Percentiles rank a stretch among this genome's conserved stretches.
Evolutionary conservation across 495 filamentous ascomycete species (phyloP).

Genomic region (Xylaria venustula): DNA sequence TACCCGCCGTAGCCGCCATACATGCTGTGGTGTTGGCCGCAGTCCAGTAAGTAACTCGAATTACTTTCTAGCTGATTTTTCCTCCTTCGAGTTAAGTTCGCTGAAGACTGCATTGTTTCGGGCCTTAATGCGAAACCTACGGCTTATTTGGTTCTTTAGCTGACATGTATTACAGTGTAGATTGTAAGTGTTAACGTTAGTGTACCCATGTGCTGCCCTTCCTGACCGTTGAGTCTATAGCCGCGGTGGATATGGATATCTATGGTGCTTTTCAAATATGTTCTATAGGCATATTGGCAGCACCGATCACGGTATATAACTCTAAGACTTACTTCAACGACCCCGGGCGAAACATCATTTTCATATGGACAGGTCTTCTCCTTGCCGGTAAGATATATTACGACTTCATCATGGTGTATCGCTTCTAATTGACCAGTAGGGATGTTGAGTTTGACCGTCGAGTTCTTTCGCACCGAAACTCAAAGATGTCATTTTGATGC

Average conservation of each 20-base stretch:
- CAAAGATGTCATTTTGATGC: slow-evolving; percentile 40
- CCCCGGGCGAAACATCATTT: slow-evolving; percentile 59
- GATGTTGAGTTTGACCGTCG: slow-evolving; percentile 55
- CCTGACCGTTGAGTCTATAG: slow-evolving; percentile 26
- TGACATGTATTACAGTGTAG: slow-evolving; percentile 19
- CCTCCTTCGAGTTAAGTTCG: neutral
- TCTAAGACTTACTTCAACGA: slow-evolving; percentile 60
- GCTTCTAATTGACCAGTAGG: slow-evolving; percentile 33
- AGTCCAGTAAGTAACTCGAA: slow-evolving; percentile 33
- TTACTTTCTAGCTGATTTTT: neutral
- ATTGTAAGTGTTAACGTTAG: slow-evolving; percentile 35
- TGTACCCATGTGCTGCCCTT: neutral
- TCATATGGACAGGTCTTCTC: slow-evolving; percentile 57
- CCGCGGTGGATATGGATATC: slow-evolving; percentile 62
- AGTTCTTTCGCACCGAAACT: slow-evolving; percentile 53
- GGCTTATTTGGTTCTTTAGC: too few relatives aligned
- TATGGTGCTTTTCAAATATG: slow-evolving; percentile 64
- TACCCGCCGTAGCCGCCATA: slow-evolving; percentile 59
- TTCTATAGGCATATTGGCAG: slow-evolving; percentile 59
- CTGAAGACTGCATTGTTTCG: too few relatives aligned
- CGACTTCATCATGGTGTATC: neutral
- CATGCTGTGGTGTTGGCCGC: slow-evolving; percentile 58
- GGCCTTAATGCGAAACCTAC: too few relatives aligned
- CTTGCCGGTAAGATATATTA: slow-evolving; percentile 46
- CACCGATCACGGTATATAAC: slow-evolving; percentile 54